Base-by-base conservation (phyloP, 805 yeast genomes). In the Saturnispora sanitii region DNA sequence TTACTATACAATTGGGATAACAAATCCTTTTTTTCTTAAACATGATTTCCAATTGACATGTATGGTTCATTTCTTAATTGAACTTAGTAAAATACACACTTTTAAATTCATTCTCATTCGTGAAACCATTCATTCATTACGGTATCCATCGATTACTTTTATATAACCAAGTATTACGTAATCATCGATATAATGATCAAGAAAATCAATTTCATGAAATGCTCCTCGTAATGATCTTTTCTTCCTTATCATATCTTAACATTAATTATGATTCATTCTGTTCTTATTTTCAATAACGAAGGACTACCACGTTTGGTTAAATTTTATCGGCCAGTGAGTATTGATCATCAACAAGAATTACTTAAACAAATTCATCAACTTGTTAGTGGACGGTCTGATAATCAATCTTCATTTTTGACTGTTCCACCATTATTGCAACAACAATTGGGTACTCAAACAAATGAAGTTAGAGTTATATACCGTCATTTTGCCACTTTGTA, bases 401-500 rank as follows among this genome's bases (percentile, higher is more conserved):
- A 74, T 29, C 95, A 88, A 53, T 87, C 96, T 46, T 84, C 94
- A 19, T 88, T 90, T 55, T 65, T 90, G 17, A 83, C 95, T 0
- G 87, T 94, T 1, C 97, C 97, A 0, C 83, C 94, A 7, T 65
- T 86, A 27, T 53, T 67, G 26, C 42, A 42, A 17, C 41, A 41
- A 17, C 15, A 25, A 2, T 41, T 40, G 13, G 27, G 30, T 18
- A 74, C 75, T 52, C 78, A 77, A 42, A 58, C 75, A 42, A 85
- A 79, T 9, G 85, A 78, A 47, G 82, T 90, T 49, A 79, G 85
- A 47, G 95, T 92, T 37, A 90, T 92, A 26, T 92, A 90, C 62
- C 71, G 96, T 45, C 94, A 86, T 55, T 92, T 88, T 54, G 97
- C 97, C 11, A 88, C 97, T 1, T 66, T 92, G n/a, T 90, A 84